A percentile compares a stretch with the other conserved stretches of the same genome.
Evolutionary conservation across 2,329 filamentous ascomycete genomes (phyloP).

Genomic region (Aspergillus piperis): DNA sequence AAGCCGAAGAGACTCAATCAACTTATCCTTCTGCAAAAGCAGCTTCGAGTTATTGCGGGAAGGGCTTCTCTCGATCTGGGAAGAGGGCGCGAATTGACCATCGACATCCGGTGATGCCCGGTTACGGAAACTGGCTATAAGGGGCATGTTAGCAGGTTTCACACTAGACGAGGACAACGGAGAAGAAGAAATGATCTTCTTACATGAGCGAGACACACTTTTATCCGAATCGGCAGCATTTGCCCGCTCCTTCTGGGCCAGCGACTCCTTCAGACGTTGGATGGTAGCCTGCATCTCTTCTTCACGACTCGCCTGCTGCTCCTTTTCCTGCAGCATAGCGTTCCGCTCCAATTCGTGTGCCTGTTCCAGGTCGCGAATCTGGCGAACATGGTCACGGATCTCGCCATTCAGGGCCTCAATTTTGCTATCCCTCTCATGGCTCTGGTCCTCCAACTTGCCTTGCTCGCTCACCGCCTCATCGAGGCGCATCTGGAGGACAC

Average conservation of each 20-base stretch:
- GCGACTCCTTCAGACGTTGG: slow-evolving; percentile 84
- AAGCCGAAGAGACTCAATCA: slow-evolving; percentile 87
- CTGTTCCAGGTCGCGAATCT: slow-evolving; percentile 86
- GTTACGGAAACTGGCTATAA: slow-evolving; percentile 51
- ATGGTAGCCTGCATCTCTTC: slow-evolving; percentile 90
- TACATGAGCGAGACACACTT: slow-evolving; percentile 55
- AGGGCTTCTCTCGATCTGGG: slow-evolving; percentile 81
- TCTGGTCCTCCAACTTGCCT: slow-evolving; percentile 79
- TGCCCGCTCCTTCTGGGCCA: slow-evolving; percentile 70
- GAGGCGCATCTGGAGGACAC: slow-evolving; percentile 79
- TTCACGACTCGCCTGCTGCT: slow-evolving; percentile 78
- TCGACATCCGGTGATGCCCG: slow-evolving; percentile 66
- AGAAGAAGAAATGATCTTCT: slow-evolving; percentile 27
- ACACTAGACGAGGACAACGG: neutral
- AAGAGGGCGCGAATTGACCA: slow-evolving; percentile 82
- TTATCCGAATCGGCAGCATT: slow-evolving; percentile 54
- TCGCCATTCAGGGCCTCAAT: slow-evolving; percentile 80
- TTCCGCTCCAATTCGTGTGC: slow-evolving; percentile 90
- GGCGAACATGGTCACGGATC: slow-evolving; percentile 77
- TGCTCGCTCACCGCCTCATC: slow-evolving; percentile 85
- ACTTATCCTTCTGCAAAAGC: slow-evolving; percentile 90
- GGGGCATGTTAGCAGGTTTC: slow-evolving; percentile 22
- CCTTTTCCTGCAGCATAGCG: slow-evolving; percentile 86
- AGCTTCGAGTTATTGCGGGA: slow-evolving; percentile 87
- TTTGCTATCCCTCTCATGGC: slow-evolving; percentile 83